Conservation (phyloP, 495 filamentous ascomycete genomes). For the Tuber borchii region DNA sequence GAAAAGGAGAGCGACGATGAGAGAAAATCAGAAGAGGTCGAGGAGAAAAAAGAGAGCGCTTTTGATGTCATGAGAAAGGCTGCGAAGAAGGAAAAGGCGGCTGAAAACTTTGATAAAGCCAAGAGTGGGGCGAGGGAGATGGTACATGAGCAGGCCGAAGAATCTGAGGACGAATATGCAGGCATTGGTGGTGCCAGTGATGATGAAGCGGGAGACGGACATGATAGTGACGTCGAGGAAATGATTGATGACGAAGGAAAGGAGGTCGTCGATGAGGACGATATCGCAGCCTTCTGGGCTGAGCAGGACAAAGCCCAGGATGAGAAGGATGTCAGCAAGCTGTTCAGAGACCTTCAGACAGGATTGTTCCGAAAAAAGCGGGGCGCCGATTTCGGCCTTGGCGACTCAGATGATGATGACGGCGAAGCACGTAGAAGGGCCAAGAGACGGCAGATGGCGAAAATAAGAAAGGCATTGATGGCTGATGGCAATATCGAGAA, state of each 20-base stretch:
- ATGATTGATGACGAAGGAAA: conserved; percentile 85
- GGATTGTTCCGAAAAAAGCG: conserved; percentile 75
- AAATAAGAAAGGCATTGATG: conserved; percentile 82
- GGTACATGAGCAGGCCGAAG: conserved; percentile 87
- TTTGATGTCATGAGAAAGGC: conserved; percentile 75
- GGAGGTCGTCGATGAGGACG: conserved; percentile 61
- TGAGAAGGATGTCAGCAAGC: conserved; percentile 78
- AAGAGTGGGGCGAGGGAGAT: conserved; percentile 82
- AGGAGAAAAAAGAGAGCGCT: conserved; percentile 49
- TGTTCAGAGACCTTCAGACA: conserved; percentile 85
- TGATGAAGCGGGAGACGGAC: conserved; percentile 70
- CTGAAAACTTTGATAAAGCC: conserved; percentile 65
- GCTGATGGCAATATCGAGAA: conserved; percentile 86
- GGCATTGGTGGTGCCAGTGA: conserved; percentile 86
- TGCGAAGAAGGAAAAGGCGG: conserved; percentile 47
- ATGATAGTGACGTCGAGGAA: conserved; percentile 58
- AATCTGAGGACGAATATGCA: conserved; percentile 97
- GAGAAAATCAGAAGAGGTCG: conserved; percentile 43
- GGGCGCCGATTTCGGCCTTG: conserved; percentile 63
- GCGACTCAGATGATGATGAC: conserved; percentile 82
- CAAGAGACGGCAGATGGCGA: conserved; percentile 81
- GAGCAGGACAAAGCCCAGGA: conserved; percentile 62
- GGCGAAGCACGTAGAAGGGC: conserved; percentile 63
- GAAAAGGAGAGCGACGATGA: conserved; percentile 47
- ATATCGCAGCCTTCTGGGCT: conserved; percentile 78